Percentiles rank a stretch among this genome's conserved stretches.
Conservation (phyloP, 495 filamentous ascomycete species). For the Penicillium egyptiacum region DNA sequence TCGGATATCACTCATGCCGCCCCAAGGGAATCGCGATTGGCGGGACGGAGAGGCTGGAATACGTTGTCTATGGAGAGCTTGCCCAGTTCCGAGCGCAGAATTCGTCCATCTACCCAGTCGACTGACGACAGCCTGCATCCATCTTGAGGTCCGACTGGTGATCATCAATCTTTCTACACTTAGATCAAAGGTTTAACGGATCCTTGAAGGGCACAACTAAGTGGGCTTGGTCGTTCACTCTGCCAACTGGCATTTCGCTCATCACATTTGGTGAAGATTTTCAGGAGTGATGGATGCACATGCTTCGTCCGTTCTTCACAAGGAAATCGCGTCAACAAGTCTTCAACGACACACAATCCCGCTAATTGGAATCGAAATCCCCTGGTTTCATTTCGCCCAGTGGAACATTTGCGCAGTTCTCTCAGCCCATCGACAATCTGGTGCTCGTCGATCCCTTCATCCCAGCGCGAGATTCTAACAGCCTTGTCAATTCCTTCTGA, state of each 20-base stretch:
- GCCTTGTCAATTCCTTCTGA: not conserved
- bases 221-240: not conserved
- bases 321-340: too few relatives aligned
- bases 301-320: not conserved
- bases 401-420: not conserved
- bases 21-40: constrained; percentile 19
- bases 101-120: constrained; percentile 23
- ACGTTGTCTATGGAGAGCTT: constrained; percentile 39
- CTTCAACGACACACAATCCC: not conserved
- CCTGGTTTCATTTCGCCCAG: too few relatives aligned
- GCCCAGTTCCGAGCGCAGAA: constrained; percentile 27
- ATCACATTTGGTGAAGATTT: not conserved
- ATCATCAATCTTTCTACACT: not conserved
- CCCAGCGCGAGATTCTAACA: not conserved
- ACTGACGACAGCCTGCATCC: constrained; percentile 18
- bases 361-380: not conserved
- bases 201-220: not conserved
- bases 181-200: not conserved
- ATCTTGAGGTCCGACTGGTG: constrained; percentile 14
- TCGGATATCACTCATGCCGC: constrained; percentile 41
- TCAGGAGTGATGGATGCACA: not conserved
- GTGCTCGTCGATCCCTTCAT: not conserved
- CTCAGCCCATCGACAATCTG: not conserved
- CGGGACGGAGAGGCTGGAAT: constrained; percentile 27
- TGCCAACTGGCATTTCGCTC: not conserved